Evolutionary conservation across 345 rosid genomes (phyloP), one percentile per base, ranked within the genome.

Genomic region (Reutealis trisperma): DNA sequence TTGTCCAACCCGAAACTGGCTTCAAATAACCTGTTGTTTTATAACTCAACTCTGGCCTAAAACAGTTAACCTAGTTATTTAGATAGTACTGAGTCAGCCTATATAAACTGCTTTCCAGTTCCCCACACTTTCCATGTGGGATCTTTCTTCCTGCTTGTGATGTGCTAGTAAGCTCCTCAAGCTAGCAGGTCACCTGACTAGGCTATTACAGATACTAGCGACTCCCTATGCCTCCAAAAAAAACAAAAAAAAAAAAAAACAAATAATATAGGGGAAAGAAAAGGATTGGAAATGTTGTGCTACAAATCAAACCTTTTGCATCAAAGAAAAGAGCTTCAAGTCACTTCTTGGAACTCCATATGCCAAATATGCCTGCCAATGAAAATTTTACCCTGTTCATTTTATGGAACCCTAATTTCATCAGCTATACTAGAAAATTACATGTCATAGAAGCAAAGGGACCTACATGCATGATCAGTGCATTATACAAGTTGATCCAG

Each of bases 401-500:
- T 27, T 25, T 5, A 52, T 49, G 41, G 65, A 77, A 79, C 21
- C 67, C 22, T 11, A 30, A n/a, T 54, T 55, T 42, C 19, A 55
- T 63, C 63, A 41, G 76, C 30, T 64, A 51, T n/a, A 55, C 41
- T 13, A 62, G 55, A 0, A 57, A 60, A 64, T 63, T 71, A 24
- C 16, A 24, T 10, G 27, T n/a, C 37, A 75, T 3, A 54, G 75
- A 76, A 60, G 71, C 54, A 81, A 62, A 58, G 47, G 41, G 67
- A 75, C 97, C 51, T 67, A 94, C 98, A 81, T 94, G 98, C 98
- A 94, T 94, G 79, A 94, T 91, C 86, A 93, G 83, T 22, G 98
- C 98, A 77, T 94, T 90, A 77, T 91, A 93, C 77, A 94, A 81
- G 84, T 94, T 94, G 80, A 94, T 91, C 98, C 98, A 94, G 77